These are phyloP conservation scores for Aspergillus spinulosporus DNA, from an alignment of 2,329 filamentous ascomycete genomes.

Conservation along the genomic window DNA sequence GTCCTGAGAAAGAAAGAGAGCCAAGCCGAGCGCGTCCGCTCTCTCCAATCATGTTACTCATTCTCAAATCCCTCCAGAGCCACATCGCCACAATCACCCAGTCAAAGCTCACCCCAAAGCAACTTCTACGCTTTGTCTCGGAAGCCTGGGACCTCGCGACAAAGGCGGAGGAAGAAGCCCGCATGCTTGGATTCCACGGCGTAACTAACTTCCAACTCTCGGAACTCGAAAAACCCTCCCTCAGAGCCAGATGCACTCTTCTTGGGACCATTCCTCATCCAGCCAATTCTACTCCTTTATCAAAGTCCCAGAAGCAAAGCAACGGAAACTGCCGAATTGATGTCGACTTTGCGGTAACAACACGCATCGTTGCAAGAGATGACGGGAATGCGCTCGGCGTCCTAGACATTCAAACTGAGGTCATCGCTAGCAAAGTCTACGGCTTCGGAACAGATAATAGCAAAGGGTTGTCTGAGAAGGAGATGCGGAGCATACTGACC, in stretches of 20 bases:
- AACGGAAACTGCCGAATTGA: constrained; percentile 31
- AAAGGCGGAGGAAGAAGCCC: constrained; percentile 45
- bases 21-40: constrained; percentile 20
- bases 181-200: constrained; percentile 47
- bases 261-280: constrained; percentile 29
- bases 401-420: constrained; percentile 41
- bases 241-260: constrained; percentile 43
- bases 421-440: constrained; percentile 43
- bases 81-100: constrained; percentile 40
- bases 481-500: constrained; percentile 39
- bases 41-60: constrained; percentile 42
- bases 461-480: constrained; percentile 34
- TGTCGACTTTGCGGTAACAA: constrained; percentile 42
- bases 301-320: constrained; percentile 14
- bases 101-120: constrained; percentile 36
- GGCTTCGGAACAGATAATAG: constrained; percentile 36
- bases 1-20: constrained; percentile 25
- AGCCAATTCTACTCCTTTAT: constrained; percentile 5
- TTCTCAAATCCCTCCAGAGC: constrained; percentile 44
- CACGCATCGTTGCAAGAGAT: constrained; percentile 24
- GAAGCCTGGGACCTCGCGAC: constrained; percentile 45
- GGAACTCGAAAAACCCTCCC: constrained; percentile 27
- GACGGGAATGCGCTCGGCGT: constrained; percentile 26
- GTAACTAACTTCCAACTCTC: constrained; percentile 41
- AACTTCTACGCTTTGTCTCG: constrained; percentile 44